Evolutionary conservation across 2,329 filamentous ascomycete genomes (phyloP), one percentile per base, ranked within the genome.

Genomic region (Colletotrichum lentis): DNA sequence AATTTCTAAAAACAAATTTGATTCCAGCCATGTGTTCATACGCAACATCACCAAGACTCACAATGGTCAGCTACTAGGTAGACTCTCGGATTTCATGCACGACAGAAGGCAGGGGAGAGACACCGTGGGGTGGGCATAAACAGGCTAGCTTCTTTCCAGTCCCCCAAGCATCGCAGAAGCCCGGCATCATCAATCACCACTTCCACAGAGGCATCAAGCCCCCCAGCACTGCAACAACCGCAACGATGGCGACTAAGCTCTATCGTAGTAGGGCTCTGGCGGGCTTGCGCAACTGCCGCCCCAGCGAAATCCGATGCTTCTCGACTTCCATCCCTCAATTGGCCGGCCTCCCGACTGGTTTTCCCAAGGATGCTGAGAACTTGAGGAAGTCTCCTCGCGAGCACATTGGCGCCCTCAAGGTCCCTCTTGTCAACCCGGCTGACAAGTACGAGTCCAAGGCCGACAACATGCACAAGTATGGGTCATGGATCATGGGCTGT

Each of bases 401-500:
- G 70, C 80, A 82, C 49, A 74, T 83, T 69, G 89, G 88, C 73
- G 62, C 70, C 49, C 88, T 97, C 72, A 88, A 92, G 76, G 91
- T 85, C 24, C 91, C 94, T 67, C 83, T 96, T 74, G 87, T 97
- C 76, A 97, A 98, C 82, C 94, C 95, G 43, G 88, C 92, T 80
- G 96, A 98, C 86, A 97, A 96, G 82, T 96, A 94, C 82, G 86
- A 91, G 78, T 90, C 92, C 77, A 96, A 95, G 83, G 88, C 92
- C 73, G 92, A 97, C 73, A 87, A 90, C 77, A 85, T 98, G 77
- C 96, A 99, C 85, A 91, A 90, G 76, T 99, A 99, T 78, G 96
- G 96, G 76, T 90, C 96, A 77, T 99, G 97, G 87, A 84, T 99
- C 76, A 95, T 99, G 88, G 94, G 94, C 73, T 97, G 93, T 80